Evolutionary conservation across 257 asterid genomes (phyloP).

Genomic region (Galeopsis tetrahit): DNA sequence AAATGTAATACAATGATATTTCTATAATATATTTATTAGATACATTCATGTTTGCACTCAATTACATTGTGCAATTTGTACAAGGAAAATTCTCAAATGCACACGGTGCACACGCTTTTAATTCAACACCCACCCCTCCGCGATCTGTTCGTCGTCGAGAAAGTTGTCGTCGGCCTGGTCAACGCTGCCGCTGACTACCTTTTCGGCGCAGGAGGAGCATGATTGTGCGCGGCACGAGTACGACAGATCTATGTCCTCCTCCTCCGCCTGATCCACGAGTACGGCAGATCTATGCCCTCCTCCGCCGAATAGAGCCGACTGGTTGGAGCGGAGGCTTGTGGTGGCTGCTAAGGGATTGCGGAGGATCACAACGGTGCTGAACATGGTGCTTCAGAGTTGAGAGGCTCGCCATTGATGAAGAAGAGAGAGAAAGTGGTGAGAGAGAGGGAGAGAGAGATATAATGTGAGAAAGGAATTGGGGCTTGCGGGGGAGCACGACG

Average conservation of each 20-base stretch:
- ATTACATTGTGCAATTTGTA: no score
- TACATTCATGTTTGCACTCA: no score
- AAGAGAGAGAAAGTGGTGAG: not conserved
- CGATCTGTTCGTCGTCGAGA: constrained; percentile 76
- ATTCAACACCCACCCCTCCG: constrained; percentile 61
- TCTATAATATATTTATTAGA: no score
- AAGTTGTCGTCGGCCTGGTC: constrained; percentile 79
- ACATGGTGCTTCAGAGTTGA: constrained; percentile 49
- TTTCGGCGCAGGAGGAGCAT: constrained; percentile 87
- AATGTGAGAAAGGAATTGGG: no score
- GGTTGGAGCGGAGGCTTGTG: constrained; percentile 46
- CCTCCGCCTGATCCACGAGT: constrained; percentile 78
- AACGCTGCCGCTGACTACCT: constrained; percentile 52
- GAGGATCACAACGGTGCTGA: constrained; percentile 60
- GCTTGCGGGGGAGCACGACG: no score
- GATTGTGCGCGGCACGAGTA: constrained; percentile 94
- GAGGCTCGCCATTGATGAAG: constrained; percentile 52
- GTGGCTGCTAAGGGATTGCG: constrained; percentile 37
- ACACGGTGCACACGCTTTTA: constrained; percentile 55
- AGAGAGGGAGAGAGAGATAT: not conserved
- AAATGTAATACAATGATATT: no score
- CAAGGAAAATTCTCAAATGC: no score
- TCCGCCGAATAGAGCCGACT: constrained; percentile 35
- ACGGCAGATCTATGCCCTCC: constrained; percentile 32
- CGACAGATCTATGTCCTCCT: constrained; percentile 61